phyloP scores from a whole-genome alignment of 768 basidiomycete species.

The Boletus coccyginus region DNA sequence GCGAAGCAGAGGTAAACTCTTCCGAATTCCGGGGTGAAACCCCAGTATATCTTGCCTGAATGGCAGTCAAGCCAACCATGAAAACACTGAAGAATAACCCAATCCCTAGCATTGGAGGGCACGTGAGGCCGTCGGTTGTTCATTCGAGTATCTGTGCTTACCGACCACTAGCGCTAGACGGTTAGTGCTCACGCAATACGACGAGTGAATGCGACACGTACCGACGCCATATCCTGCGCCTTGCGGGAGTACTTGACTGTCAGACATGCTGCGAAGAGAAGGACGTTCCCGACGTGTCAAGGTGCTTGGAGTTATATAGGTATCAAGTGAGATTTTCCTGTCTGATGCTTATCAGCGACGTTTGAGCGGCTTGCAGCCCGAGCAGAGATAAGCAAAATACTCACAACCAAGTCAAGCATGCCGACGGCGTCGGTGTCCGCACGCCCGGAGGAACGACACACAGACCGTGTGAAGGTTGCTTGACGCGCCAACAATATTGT shows the following conservation, averaged over 20 bases:
- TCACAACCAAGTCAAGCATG: neutral
- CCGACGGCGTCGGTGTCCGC: neutral
- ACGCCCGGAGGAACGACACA: no score
- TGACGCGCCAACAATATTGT: neutral
- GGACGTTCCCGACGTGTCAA: neutral
- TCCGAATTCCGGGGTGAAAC: constrained; percentile 79
- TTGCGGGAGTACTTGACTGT: constrained; percentile 56
- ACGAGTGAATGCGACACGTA: constrained; percentile 30
- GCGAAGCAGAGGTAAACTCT: constrained; percentile 79
- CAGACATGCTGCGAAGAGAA: constrained; percentile 20
- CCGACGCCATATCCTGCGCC: constrained; percentile 86
- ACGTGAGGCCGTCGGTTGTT: constrained; percentile 1
- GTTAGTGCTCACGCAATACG: neutral
- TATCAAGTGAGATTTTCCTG: neutral
- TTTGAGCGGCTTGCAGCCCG: neutral
- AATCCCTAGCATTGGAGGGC: constrained; percentile 51
- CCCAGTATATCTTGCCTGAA: constrained; percentile 82
- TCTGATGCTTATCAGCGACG: constrained; percentile 16
- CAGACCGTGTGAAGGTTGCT: neutral
- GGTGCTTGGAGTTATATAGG: constrained; percentile 10
- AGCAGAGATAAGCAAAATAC: constrained; percentile 15
- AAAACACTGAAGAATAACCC: constrained; percentile 84
- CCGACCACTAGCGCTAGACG: constrained; percentile 45
- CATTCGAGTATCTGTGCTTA: constrained; percentile 19
- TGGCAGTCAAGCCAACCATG: constrained; percentile 72